phyloP scores from a whole-genome alignment of 2,329 filamentous ascomycete species.

The Hymenoscyphus linearis region DNA sequence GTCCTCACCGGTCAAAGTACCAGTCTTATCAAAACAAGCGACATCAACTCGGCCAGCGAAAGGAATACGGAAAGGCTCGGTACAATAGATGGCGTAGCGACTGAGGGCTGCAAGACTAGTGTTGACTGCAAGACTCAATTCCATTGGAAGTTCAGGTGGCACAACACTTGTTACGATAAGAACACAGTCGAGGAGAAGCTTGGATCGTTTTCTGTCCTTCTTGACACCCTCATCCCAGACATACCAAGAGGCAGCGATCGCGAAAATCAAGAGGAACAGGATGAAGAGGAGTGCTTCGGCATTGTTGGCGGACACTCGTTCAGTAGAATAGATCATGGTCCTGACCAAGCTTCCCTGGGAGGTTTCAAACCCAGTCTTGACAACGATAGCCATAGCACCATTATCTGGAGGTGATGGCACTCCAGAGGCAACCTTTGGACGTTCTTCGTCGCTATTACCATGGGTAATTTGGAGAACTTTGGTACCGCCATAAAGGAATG shows the following conservation, averaged over 20 bases:
- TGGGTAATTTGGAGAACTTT: constrained; percentile 96
- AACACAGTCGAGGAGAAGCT: constrained; percentile 93
- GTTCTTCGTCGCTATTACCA: constrained; percentile 70
- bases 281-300: constrained; percentile 96
- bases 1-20: constrained; percentile 93
- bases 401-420: constrained; percentile 85
- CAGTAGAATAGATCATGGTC: constrained; percentile 99
- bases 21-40: constrained; percentile 98
- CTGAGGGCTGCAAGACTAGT: constrained; percentile 91
- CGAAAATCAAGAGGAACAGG: constrained; percentile 91
- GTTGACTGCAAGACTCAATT: constrained; percentile 94
- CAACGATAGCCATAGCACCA: constrained; percentile 87
- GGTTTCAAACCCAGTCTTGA: constrained; percentile 97
- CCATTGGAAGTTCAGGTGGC: constrained; percentile 97
- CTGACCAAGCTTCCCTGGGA: constrained; percentile 95
- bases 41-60: constrained; percentile 93
- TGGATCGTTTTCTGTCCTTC: constrained; percentile 93
- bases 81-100: constrained; percentile 96
- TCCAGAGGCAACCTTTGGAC: constrained; percentile 66
- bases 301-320: constrained; percentile 98
- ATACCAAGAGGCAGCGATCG: constrained; percentile 96
- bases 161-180: constrained; percentile 97
- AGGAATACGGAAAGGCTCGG: constrained; percentile 96
- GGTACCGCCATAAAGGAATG: constrained; percentile 94
- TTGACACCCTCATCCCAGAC: constrained; percentile 96